phyloP scores from a whole-genome alignment of 192 early-diverging fungal species.

The Coemansia sp. region DNA sequence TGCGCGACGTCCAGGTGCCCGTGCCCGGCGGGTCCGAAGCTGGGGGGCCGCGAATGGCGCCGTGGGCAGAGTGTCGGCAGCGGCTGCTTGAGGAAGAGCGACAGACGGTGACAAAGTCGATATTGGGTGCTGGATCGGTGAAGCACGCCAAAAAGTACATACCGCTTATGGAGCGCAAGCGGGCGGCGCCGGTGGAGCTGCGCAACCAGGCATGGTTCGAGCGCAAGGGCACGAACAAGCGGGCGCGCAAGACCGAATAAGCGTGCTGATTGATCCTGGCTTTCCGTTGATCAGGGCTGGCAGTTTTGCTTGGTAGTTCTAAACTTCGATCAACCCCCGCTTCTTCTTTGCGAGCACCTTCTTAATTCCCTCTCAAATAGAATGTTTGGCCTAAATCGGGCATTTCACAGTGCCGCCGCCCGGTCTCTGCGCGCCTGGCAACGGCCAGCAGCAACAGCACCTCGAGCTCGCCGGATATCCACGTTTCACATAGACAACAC shows the following conservation, averaged over 20 bases:
- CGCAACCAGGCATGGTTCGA: conserved; percentile 45
- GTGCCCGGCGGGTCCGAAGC: not conserved
- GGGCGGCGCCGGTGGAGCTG: conserved; percentile 35
- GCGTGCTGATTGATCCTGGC: not conserved
- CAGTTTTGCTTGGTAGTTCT: no score
- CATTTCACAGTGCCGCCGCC: no score
- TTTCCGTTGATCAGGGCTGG: no score
- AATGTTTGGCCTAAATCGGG: no score
- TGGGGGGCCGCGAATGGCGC: not conserved
- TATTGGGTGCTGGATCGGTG: conserved; percentile 33
- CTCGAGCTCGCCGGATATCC: no score
- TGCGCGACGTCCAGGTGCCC: conserved; percentile 21
- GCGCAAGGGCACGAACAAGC: conserved; percentile 31
- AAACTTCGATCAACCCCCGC: no score
- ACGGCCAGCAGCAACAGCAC: no score
- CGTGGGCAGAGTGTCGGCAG: conserved; percentile 24
- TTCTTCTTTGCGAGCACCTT: no score
- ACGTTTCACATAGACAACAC: conserved; percentile 41
- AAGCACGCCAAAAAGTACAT: conserved; percentile 29
- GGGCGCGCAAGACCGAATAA: not conserved
- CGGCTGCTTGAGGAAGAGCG: conserved; percentile 1
- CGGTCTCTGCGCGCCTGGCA: no score
- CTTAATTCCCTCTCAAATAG: no score
- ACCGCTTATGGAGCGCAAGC: conserved; percentile 30
- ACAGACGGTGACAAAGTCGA: not conserved